Conservation (phyloP, 306 rosid species). For the Quercus suber region DNA sequence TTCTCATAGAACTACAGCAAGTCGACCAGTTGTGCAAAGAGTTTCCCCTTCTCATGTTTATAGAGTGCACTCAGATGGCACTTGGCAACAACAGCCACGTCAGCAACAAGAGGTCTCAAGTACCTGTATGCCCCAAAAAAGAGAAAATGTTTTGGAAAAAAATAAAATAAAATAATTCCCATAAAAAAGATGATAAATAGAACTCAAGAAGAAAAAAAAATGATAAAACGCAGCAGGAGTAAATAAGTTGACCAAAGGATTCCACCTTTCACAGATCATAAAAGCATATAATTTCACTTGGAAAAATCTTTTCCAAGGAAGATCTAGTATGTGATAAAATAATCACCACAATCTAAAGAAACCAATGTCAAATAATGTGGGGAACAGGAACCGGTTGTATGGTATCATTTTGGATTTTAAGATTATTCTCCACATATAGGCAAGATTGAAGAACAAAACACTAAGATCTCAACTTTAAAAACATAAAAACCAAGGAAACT, state of each 20-base stretch:
- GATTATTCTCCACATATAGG: no score
- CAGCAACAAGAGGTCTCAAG: slow-evolving; percentile 94
- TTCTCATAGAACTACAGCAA: slow-evolving; percentile 90
- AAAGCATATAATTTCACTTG: not conserved
- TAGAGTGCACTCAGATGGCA: slow-evolving; percentile 96
- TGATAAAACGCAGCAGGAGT: not conserved
- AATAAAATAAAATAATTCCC: no score
- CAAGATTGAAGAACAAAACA: no score
- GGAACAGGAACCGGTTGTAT: not conserved
- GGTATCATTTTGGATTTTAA: no score
- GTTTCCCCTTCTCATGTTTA: slow-evolving; percentile 88
- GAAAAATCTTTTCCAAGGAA: not conserved
- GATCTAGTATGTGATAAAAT: not conserved
- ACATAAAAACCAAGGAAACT: no score
- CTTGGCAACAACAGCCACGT: slow-evolving; percentile 95
- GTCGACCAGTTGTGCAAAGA: slow-evolving; percentile 93
- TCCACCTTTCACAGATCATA: not conserved
- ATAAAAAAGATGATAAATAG: not conserved
- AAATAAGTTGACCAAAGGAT: not conserved
- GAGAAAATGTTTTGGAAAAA: not conserved
- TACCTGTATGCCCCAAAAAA: slow-evolving; percentile 45
- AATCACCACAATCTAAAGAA: not conserved
- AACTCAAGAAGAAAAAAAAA: slow-evolving; percentile 1
- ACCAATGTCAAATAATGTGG: not conserved
- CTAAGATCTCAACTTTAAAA: no score